Percentiles rank a stretch among this genome's conserved stretches.
Conservation (phyloP, 805 yeast species). For the Starmerella apicola region DNA sequence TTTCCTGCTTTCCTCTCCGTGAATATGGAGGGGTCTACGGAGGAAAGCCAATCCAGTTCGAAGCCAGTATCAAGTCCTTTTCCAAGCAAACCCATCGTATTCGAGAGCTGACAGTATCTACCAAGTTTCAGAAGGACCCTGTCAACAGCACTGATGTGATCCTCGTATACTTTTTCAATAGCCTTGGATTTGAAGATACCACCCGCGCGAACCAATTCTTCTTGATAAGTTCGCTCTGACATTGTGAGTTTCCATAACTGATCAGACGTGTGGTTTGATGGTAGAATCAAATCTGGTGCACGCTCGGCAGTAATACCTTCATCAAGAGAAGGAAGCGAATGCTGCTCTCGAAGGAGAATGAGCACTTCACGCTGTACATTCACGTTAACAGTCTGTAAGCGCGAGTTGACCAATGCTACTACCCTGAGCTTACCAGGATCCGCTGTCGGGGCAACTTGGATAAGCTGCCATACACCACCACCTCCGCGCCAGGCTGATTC, state of each 20-base stretch:
- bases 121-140: constrained; percentile 75
- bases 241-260: constrained; percentile 51
- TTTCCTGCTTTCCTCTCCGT: neutral
- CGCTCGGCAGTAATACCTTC: constrained; percentile 32
- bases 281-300: constrained; percentile 48
- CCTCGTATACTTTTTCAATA: constrained; percentile 63
- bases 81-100: constrained; percentile 66
- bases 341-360: constrained; percentile 41
- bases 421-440: constrained; percentile 69
- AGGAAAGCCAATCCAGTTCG: constrained; percentile 41
- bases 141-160: constrained; percentile 53
- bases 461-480: constrained; percentile 68
- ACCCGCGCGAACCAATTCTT: constrained; percentile 44
- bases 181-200: constrained; percentile 51
- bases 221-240: constrained; percentile 50
- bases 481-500: constrained; percentile 47
- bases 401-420: constrained; percentile 52
- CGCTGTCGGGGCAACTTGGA: constrained; percentile 45
- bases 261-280: constrained; percentile 45
- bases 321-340: constrained; percentile 9
- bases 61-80: constrained; percentile 80
- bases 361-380: constrained; percentile 64
- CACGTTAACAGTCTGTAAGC: constrained; percentile 59
- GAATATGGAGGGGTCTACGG: neutral
- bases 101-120: constrained; percentile 54